Evolutionary conservation across 768 basidiomycete species (phyloP).

Genomic region (Mycena kentingensis): DNA sequence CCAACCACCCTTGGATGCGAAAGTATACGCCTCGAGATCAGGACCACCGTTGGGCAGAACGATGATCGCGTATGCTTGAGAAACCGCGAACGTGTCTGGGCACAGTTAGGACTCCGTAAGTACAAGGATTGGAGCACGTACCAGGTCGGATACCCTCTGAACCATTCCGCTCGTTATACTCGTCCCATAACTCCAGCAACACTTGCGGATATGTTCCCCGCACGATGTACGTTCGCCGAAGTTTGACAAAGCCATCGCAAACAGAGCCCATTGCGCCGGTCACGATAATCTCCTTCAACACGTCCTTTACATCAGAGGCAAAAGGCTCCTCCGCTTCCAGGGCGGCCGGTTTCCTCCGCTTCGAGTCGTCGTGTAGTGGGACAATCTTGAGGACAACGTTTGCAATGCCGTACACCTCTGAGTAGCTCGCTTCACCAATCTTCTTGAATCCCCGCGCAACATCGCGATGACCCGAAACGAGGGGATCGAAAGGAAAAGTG

Average conservation of each 20-base stretch:
- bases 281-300: constrained; percentile 79
- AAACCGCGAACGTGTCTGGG: constrained; percentile 70
- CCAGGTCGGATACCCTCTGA: constrained; percentile 87
- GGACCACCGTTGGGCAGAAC: constrained; percentile 88
- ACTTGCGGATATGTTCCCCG: constrained; percentile 80
- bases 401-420: constrained; percentile 91
- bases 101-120: not conserved
- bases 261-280: constrained; percentile 76
- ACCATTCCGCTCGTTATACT: constrained; percentile 71
- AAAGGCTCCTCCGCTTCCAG: constrained; percentile 51
- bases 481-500: constrained; percentile 73
- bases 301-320: constrained; percentile 72
- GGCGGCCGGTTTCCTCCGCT: constrained; percentile 12
- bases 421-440: constrained; percentile 95
- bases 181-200: constrained; percentile 86
- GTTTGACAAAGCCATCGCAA: constrained; percentile 75
- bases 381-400: constrained; percentile 91
- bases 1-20: constrained; percentile 72
- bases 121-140: constrained; percentile 31
- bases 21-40: constrained; percentile 86
- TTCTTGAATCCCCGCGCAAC: constrained; percentile 60
- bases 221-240: constrained; percentile 84
- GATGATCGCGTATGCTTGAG: constrained; percentile 87
- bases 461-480: constrained; percentile 40
- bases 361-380: constrained; percentile 63